Base-by-base conservation (phyloP, 441 rosid species). In the Corymbia calophylla region DNA sequence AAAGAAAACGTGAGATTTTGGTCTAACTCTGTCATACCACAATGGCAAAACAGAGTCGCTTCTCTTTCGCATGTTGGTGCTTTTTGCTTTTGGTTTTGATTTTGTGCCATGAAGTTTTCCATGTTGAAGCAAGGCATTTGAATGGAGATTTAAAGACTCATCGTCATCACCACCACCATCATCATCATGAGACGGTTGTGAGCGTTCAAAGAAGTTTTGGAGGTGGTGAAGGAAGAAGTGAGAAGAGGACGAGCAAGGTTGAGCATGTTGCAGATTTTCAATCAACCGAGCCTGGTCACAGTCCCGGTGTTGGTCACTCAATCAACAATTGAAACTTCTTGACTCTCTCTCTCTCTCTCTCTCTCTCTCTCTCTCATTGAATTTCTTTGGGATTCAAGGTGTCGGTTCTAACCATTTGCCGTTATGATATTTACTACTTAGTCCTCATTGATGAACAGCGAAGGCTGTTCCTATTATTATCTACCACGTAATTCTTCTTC, bases 231-330 rank as follows among this genome's bases (percentile, higher is more conserved):
- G 82, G 82, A 70, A 70, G 48, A 21, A 44, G 82, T 0, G 39
- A 70, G 82, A 70, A 12, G 27, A 35, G 80, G 89, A 86, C 88
- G 25, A 92, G 93, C 58, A 91, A 92, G 92, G 91, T 87, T 64
- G 94, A 88, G 66, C n/a, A 92, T 80, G 86, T 89, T 7, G 94
- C 93, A 88, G 94, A 93, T 88, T 92, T 95, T 66, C 93, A 94
- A 64, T 95, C 95, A 15, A 95, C 98, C 25, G 54, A 91, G 81
- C 97, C 95, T 3, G 98, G 98, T 21, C 97, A 95, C 87, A 96
- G 97, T 84, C 98, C 98, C 1, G 97, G 98, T 53, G 95, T 95
- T 86, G 98, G 97, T 25, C 97, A 96, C 91, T 93, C 93, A 90
- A 92, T 93, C 89, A 91, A 93, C 32, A 94, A 91, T 17, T 95